Conservation (phyloP, 352 stramenopile genomes). For the Globisporangium nunn region DNA sequence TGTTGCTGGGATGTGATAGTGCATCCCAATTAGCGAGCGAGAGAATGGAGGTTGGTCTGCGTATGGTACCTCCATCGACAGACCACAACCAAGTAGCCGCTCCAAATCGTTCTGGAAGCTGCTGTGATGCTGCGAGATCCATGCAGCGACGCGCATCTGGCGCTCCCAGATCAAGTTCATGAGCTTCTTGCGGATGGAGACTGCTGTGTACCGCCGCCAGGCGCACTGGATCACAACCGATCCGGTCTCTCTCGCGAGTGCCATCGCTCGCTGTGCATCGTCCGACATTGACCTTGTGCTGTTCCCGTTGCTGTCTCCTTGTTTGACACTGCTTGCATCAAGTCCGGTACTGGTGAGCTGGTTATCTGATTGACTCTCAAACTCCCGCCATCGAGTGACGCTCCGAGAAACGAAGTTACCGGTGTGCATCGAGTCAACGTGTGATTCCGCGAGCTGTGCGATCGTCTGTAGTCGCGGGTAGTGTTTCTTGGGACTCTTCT, state of each 20-base stretch:
- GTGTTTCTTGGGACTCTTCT: slow-evolving; percentile 2
- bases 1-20: slow-evolving; percentile 26
- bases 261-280: slow-evolving; percentile 16
- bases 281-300: neutral
- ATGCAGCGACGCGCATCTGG: slow-evolving; percentile 34
- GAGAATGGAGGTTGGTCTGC: neutral
- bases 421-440: slow-evolving; percentile 27
- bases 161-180: slow-evolving; percentile 23
- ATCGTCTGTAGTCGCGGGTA: slow-evolving; percentile 38
- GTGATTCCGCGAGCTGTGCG: slow-evolving; percentile 27
- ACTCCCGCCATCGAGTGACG: slow-evolving; percentile 27
- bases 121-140: slow-evolving; percentile 16
- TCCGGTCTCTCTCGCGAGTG: slow-evolving; percentile 21
- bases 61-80: neutral
- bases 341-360: neutral
- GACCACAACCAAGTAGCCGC: slow-evolving; percentile 1
- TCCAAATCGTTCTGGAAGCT: slow-evolving; percentile 5
- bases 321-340: neutral
- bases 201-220: slow-evolving; percentile 30
- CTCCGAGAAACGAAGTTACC: slow-evolving; percentile 44
- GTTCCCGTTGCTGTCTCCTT: neutral
- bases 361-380: slow-evolving; percentile 7
- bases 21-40: slow-evolving; percentile 8
- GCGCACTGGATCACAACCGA: slow-evolving; percentile 45
- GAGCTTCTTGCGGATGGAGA: slow-evolving; percentile 18